Base-by-base conservation (phyloP, 352 stramenopile genomes). In the Phytopythium ostracodes region DNA sequence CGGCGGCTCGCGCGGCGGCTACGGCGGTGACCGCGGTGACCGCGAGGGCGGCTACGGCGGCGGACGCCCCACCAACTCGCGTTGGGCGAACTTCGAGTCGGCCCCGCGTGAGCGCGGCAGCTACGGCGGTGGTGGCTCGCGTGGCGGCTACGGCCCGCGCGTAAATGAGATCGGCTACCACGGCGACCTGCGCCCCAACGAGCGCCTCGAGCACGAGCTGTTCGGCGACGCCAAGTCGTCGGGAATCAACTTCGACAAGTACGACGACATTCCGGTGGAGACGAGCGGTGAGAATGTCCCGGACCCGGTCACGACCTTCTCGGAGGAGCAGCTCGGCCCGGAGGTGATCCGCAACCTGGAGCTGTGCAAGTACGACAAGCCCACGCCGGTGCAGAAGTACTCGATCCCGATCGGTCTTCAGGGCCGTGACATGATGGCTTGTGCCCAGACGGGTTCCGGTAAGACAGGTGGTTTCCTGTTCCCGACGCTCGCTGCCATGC, bases 371-470 rank as follows among this genome's bases (percentile, higher is more conserved):
- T 99, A 99, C 87, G 68, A 58, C 47, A 98, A 96, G 70, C 98
- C 98, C 25, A 99, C 98, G 35, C 98, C 98, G 7, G 97, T 99
- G 36, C 98, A 99, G 70, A 99, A 99, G 82, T 99, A 99, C 83
- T 98, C 91, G 58, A 98, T 99, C 60, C 97, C 97, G 44, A 99
- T 99, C 70, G 83, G 83, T 75, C 76, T 91, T 22, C 79, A 77
- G 4, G 95, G 93, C 57, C 91, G 96, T 57, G 98, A 99, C 74
- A 91, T 99, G 68, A 99, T 99, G 97, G 97, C 97, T 9, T 99
- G 96, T 87, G 91, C 98, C 17, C 98, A 99, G 81, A 99, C 98
- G 44, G 97, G 97, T 67, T 98, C 89, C 43, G 98, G 96, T 46
- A 99, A 98, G 80, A 99, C 96, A 17, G 96, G 91, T 60, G 96